A percentile compares a stretch with the other conserved stretches of the same genome.
These are phyloP conservation scores for Coemansia pectinata DNA, from an alignment of 192 early-diverging fungal species.

Conservation along the genomic window DNA sequence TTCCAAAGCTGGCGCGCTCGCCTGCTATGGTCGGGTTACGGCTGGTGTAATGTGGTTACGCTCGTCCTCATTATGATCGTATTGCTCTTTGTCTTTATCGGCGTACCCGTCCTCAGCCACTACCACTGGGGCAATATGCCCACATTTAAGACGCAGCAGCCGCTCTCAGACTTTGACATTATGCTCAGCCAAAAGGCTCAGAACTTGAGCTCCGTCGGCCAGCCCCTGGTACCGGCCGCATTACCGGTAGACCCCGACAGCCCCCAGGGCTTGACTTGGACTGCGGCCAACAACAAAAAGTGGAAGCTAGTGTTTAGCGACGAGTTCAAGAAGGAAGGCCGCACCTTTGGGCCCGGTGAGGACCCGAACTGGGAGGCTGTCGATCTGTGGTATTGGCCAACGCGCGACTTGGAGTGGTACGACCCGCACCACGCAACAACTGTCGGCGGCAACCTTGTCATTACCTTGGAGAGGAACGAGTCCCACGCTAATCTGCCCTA, in stretches of 20 bases:
- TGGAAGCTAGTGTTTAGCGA: constrained; percentile 63
- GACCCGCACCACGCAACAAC: constrained; percentile 56
- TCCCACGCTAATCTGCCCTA: constrained; percentile 50
- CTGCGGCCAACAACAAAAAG: constrained; percentile 38
- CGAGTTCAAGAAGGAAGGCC: constrained; percentile 59
- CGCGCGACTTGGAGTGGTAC: constrained; percentile 58
- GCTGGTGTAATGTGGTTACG: constrained; percentile 57
- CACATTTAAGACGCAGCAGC: background rate
- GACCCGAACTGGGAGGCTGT: constrained; percentile 61
- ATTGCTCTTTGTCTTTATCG: constrained; percentile 55
- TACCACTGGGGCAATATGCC: constrained; percentile 49
- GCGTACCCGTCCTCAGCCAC: constrained; percentile 50
- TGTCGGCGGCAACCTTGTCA: constrained; percentile 53
- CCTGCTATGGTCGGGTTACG: constrained; percentile 52
- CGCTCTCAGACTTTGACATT: constrained; percentile 47
- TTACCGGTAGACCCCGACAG: constrained; percentile 55
- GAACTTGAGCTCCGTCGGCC: constrained; percentile 34
- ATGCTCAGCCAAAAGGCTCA: constrained; percentile 20
- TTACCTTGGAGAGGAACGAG: constrained; percentile 52
- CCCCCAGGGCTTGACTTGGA: constrained; percentile 40
- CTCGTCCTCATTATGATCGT: constrained; percentile 41
- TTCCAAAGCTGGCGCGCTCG: constrained; percentile 40
- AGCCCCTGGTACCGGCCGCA: constrained; percentile 38
- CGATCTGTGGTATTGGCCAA: constrained; percentile 60
- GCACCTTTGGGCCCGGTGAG: constrained; percentile 57